These are phyloP conservation scores for Yamadazyma triangularis DNA, from an alignment of 1,139 yeast species.

Conservation along the genomic window DNA sequence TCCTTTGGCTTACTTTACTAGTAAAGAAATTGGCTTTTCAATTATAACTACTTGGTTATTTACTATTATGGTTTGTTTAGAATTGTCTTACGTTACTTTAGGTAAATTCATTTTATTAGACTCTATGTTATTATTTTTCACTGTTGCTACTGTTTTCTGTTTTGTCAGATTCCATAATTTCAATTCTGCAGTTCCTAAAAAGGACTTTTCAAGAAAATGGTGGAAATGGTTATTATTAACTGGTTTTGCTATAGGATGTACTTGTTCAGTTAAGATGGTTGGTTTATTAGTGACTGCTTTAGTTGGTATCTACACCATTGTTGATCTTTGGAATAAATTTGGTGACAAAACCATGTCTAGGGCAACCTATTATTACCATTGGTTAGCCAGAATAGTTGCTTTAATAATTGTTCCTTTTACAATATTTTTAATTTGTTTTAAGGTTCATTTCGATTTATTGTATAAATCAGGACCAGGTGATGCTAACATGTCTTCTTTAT, in stretches of 20 bases:
- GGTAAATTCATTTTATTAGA: conserved; percentile 71
- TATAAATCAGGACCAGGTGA: conserved; percentile 88
- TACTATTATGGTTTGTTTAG: conserved; percentile 58
- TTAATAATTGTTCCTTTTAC: conserved; percentile 58
- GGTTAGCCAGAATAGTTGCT: conserved; percentile 60
- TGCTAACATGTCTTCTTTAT: conserved; percentile 92
- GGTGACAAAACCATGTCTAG: conserved; percentile 54
- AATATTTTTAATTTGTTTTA: conserved; percentile 63
- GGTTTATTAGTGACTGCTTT: conserved; percentile 72
- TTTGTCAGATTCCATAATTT: conserved; percentile 75
- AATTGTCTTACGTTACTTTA: conserved; percentile 59
- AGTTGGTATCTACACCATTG: conserved; percentile 72
- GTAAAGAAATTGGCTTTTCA: conserved; percentile 43
- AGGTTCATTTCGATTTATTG: conserved; percentile 68
- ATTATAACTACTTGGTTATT: conserved; percentile 49
- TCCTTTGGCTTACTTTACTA: conserved; percentile 62
- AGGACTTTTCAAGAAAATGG: conserved; percentile 73
- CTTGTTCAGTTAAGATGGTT: conserved; percentile 83
- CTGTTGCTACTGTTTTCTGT: conserved; percentile 76
- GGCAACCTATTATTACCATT: conserved; percentile 51
- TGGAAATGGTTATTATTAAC: conserved; percentile 86
- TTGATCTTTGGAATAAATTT: conserved; percentile 66
- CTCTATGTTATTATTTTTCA: conserved; percentile 77
- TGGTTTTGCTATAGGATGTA: conserved; percentile 73
- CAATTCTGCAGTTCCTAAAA: conserved; percentile 42